Base-by-base conservation (phyloP, 305 asterid species). In the Fraxinus dipetala region DNA sequence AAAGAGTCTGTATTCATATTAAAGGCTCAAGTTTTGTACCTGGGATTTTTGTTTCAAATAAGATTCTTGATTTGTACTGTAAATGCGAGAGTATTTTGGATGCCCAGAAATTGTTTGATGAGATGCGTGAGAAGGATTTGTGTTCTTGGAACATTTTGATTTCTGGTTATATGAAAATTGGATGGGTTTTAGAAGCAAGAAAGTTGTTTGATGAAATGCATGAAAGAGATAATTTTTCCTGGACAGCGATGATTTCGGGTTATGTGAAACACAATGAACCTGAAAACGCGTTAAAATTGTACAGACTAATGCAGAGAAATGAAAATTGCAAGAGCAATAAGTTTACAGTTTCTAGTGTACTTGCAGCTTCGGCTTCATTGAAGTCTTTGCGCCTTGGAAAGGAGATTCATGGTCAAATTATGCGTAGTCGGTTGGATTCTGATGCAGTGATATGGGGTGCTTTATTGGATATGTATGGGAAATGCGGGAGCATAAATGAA, bases 181-280 rank as follows among this genome's bases (percentile, higher is more conserved):
- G 97, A 1, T 73, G 72, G 54, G 72, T 92, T 77, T 81, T 76
- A 9, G 90, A 89, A 63, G 97, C 98, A 3, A 73, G 92, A 80
- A 83, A 86, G 59, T 10, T 91, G 90, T 94, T 94, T 56, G 90
- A 92, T 81, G 89, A 89, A 88, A 94, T 94, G 92, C 92, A 93
- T 0, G 77, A 89, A 30, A 88, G 90, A 80, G 97, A 94, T 80
- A 91, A 90, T 65, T 93, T 94, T 79, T 90, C 98, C 4, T 92
- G 97, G 97, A 94, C 93, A 0, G 96, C 97, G 0, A 87, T 94
- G 94, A 85, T 94, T 63, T 92, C 97, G 18, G 97, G 94, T 72
- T 91, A 91, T 48, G 97, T 88, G 56, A 94, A 87, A 90, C 85
- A 85, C 65, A 75, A 87, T 75, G 80, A 84, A 43, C 94, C 98